Percentiles rank a stretch among this genome's conserved stretches.
These are phyloP conservation scores for Bipolaris bicolor DNA, from an alignment of 2,329 filamentous ascomycete species.

Conservation along the genomic window DNA sequence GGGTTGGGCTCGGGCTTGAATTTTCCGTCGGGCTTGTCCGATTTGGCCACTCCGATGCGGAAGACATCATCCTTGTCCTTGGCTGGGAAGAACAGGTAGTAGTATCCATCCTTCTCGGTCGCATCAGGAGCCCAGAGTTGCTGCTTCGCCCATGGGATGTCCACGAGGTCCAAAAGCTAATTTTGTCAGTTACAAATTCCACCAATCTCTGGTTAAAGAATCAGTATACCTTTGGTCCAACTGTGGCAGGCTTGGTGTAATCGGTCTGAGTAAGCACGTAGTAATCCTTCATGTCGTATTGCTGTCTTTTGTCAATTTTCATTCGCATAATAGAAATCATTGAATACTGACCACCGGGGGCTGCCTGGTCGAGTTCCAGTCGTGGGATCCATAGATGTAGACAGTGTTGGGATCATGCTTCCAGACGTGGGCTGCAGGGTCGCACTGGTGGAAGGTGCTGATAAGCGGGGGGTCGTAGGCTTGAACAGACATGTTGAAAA, in stretches of 20 bases:
- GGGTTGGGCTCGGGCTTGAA: slow-evolving; percentile 68
- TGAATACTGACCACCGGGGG: neutral
- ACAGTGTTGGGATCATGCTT: slow-evolving; percentile 14
- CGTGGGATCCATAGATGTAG: slow-evolving; percentile 15
- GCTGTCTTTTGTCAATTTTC: slow-evolving; percentile 50
- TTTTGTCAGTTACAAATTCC: neutral
- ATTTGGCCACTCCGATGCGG: slow-evolving; percentile 73
- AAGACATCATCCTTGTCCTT: slow-evolving; percentile 71
- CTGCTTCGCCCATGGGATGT: slow-evolving; percentile 76
- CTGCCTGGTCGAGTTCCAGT: slow-evolving; percentile 8
- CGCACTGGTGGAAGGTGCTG: slow-evolving; percentile 13
- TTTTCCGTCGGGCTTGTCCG: slow-evolving; percentile 68
- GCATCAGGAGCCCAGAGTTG: slow-evolving; percentile 82
- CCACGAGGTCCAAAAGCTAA: slow-evolving; percentile 32
- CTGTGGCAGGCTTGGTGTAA: slow-evolving; percentile 63
- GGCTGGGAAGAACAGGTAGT: slow-evolving; percentile 77
- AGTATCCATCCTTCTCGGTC: slow-evolving; percentile 68
- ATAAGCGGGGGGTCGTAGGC: slow-evolving; percentile 15
- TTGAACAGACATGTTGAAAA: slow-evolving; percentile 5
- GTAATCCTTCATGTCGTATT: slow-evolving; percentile 83
- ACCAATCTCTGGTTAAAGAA: neutral
- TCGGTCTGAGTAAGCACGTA: slow-evolving; percentile 71
- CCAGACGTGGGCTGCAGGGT: slow-evolving; percentile 17
- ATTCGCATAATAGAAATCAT: neutral
- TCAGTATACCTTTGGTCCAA: slow-evolving; percentile 67